phyloP scores from a whole-genome alignment of 306 rosid genomes.

The Neltuma alba region DNA sequence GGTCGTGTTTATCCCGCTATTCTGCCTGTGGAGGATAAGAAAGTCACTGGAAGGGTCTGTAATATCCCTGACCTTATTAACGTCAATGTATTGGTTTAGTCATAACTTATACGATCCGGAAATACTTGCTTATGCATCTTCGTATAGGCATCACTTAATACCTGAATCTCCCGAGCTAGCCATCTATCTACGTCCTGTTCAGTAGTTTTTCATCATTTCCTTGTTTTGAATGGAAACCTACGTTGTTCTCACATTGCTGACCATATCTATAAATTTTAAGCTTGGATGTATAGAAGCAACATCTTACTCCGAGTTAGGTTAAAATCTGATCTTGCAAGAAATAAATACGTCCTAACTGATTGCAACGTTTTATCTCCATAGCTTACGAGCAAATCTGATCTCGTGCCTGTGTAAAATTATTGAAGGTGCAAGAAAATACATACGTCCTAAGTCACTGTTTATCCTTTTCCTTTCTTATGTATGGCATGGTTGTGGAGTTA shows the following conservation, averaged over 20 bases:
- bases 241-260: not conserved
- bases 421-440: not conserved
- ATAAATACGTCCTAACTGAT: not conserved
- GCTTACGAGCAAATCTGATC: not conserved
- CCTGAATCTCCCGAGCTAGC: not conserved
- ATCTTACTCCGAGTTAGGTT: not conserved
- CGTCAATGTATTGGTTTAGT: conserved; percentile 1
- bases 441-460: not conserved
- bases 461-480: not conserved
- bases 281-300: not conserved
- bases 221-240: not conserved
- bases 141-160: not conserved
- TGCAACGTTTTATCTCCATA: conserved; percentile 2
- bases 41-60: conserved; percentile 69
- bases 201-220: not conserved
- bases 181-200: not conserved
- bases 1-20: conserved; percentile 94
- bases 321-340: not conserved
- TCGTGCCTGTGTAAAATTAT: not conserved
- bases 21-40: conserved; percentile 58
- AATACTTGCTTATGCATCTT: not conserved
- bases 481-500: not conserved
- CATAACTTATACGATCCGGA: not conserved
- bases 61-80: not conserved
- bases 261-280: not conserved